Base-by-base conservation (phyloP, 1,139 yeast species). In the Diutina scorzettiae region DNA sequence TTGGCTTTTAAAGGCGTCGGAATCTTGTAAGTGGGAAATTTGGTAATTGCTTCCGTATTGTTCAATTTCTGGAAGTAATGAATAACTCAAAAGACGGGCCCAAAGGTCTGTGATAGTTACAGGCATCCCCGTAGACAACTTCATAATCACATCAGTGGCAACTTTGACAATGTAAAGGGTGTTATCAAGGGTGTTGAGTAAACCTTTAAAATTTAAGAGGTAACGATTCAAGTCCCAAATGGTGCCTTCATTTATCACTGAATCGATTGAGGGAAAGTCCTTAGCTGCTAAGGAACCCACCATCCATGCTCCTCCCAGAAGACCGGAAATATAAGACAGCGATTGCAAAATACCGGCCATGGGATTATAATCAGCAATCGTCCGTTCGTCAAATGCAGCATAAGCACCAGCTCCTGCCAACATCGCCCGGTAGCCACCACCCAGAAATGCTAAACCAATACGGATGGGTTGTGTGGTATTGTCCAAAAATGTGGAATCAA, bases 221-320 rank as follows among this genome's bases (percentile, higher is more conserved):
- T 23, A 23, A 5, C 39, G 39, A 23, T 34, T 34, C 28, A 34
- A 34, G n/a, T 34, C 39, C 39, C 39, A 34, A 16, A 34, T 14
- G 12, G 18, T 23, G n/a, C 6, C 14, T 6, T 14, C 16, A 14
- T 12, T 20, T 5, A 34, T 23, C 4, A 23, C 19, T 6, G n/a
- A 12, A 14, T 34, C 39, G 1, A 34, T 14, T 12, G 29, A 5
- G 19, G 39, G 39, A 23, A 20, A 86, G 57, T 85, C 83, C 59
- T 86, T 86, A 60, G 78, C 68, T 12, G 78, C 83, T 41, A 86
- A 58, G 8, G 94, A 73, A 2, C 93, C 89, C 9, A 85, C 76
- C 43, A 86, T 66, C 96, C 96, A 86, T 49, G 73, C 72, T 43
- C 95, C 95, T 40, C 96, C 96, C 0, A 93, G 81, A 40, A 87